Base-by-base conservation (phyloP, 768 basidiomycete genomes). In the Cystobasidium ongulense region DNA sequence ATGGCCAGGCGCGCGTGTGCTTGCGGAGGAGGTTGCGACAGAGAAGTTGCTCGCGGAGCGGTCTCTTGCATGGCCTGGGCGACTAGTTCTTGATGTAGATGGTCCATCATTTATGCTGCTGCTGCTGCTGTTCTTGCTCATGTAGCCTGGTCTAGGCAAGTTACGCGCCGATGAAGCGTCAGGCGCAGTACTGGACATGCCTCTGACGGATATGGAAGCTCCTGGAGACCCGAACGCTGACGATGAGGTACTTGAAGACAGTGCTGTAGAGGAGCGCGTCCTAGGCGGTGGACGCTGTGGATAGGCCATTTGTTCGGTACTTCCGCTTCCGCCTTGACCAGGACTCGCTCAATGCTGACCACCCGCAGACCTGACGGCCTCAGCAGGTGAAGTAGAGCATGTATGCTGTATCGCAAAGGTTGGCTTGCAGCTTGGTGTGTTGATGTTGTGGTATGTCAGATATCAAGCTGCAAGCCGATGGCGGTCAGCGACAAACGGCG, bases 151-250 rank as follows among this genome's bases (percentile, higher is more conserved):
- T 33, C 46, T 53, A 17, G 39, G 36, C 2, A 33, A 57, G 46
- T 57, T 72, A 17, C 50, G 29, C 31, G 65, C 31, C 11, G 73
- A 41, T 41, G 43, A n/a, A 46, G 21, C 10, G 46, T 17, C 41
- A 29, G 72, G 64, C 31, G 73, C 39, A 13, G 63, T 38, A 8
- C 29, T 67, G 5, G 23, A 13, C 11, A 31, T 53, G 36, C 23
- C 65, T 17, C 73, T 66, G 33, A 74, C 4, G 21, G 52, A 61
- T 13, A 74, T 33, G 17, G 64, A 67, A 8, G 73, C 71, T 7
- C 73, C 73, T 27, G 73, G 73, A 21, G 64, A 67, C 1, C 67
- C 71, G 35, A 68, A 39, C 72, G 39, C n/a, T n/a, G 41, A 68
- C 35, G 66, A 52, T 29, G 73, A 74, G 5, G 33, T 31, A 35